phyloP scores from a whole-genome alignment of 805 yeast genomes.

The Starmerella khaoyaiensis region DNA sequence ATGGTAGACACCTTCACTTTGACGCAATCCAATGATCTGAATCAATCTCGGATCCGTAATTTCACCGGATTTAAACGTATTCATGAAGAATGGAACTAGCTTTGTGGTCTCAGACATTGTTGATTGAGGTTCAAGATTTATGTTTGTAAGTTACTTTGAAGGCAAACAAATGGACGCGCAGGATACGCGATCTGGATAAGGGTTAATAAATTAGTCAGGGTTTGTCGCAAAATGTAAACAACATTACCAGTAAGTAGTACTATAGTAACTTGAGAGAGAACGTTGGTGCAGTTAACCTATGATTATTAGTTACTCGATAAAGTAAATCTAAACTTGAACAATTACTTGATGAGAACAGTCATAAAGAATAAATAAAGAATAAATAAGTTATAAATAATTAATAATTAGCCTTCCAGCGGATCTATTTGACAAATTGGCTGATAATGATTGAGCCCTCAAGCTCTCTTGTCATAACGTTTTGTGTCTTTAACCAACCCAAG shows the following conservation, averaged over 20 bases:
- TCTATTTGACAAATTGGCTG: background rate
- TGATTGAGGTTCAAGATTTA: background rate
- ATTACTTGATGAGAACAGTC: no score
- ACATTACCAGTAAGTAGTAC: no score
- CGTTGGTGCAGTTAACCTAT: no score
- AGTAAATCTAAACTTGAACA: no score
- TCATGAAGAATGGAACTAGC: background rate
- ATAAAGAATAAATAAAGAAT: no score
- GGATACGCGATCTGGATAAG: background rate
- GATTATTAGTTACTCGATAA: no score
- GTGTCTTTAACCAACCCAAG: slow-evolving; percentile 5
- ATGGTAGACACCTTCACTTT: no score
- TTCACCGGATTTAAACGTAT: background rate
- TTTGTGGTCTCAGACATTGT: background rate
- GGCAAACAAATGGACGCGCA: background rate
- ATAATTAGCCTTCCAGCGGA: background rate
- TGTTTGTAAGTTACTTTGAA: background rate
- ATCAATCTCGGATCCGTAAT: background rate
- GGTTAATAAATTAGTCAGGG: no score
- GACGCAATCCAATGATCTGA: background rate
- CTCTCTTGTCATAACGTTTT: slow-evolving; percentile 6
- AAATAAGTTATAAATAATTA: background rate
- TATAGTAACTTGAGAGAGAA: no score
- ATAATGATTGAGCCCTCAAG: slow-evolving; percentile 15
- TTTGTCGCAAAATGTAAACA: no score